Evolutionary conservation across 2,329 filamentous ascomycete species (phyloP).

Genomic region (Penicillium sp.): DNA sequence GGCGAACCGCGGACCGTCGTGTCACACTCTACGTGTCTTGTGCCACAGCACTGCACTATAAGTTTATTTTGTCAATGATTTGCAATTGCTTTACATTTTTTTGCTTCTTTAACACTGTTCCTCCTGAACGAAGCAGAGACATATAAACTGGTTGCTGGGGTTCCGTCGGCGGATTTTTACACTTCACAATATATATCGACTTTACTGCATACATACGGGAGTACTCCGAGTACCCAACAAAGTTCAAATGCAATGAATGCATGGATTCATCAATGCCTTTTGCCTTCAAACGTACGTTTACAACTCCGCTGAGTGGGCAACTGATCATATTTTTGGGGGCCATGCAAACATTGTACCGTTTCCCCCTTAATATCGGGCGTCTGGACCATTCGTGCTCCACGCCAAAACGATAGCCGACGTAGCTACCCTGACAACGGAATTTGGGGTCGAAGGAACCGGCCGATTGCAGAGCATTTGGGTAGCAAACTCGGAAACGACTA

Average conservation of each 20-base stretch:
- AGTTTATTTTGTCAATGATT: conserved; percentile 9
- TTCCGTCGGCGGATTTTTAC: neutral
- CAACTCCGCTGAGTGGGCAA: neutral
- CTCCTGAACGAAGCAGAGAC: neutral
- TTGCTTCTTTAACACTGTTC: neutral
- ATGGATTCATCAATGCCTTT: neutral
- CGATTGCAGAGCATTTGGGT: neutral
- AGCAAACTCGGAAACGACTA: neutral
- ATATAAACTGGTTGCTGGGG: conserved; percentile 11
- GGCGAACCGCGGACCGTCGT: conserved; percentile 5
- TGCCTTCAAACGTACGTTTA: neutral
- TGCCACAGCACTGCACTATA: conserved; percentile 8
- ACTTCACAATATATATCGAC: neutral
- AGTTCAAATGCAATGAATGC: neutral
- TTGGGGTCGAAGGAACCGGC: conserved; percentile 1
- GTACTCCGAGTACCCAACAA: neutral
- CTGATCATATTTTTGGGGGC: neutral
- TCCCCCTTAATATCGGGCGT: neutral
- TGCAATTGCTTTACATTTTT: neutral
- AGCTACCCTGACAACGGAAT: conserved; percentile 12
- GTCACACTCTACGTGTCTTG: conserved; percentile 8
- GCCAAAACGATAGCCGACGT: conserved; percentile 1
- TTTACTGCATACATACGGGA: neutral
- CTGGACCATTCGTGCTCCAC: neutral
- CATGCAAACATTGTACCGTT: neutral